Conservation (phyloP, 164 flowering plant species). For the Saururus chinensis region DNA sequence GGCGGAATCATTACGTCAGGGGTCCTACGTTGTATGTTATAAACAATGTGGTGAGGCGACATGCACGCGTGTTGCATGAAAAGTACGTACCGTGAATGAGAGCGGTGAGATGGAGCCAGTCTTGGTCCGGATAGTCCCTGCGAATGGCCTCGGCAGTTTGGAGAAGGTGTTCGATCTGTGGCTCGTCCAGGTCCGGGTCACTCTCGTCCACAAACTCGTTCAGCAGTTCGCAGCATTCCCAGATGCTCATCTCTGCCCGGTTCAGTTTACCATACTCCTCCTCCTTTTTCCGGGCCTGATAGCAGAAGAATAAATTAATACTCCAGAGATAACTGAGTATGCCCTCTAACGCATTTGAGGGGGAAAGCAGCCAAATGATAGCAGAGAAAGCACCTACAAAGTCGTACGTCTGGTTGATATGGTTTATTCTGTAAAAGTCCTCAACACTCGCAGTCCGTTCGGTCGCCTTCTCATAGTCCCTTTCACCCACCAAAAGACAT, state of each 20-base stretch:
- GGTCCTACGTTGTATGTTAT: too few relatives aligned
- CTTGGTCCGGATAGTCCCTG: conserved; percentile 34
- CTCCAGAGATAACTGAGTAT: too few relatives aligned
- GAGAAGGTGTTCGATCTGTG: conserved; percentile 34
- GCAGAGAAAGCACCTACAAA: conserved; percentile 14
- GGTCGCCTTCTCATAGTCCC: conserved; percentile 27
- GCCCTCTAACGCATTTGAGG: background rate
- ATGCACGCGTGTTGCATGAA: background rate
- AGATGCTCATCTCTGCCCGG: conserved; percentile 26
- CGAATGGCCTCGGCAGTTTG: conserved; percentile 35
- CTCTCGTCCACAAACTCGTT: conserved; percentile 33
- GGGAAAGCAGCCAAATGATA: background rate
- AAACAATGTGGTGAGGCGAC: background rate
- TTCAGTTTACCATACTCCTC: conserved; percentile 27
- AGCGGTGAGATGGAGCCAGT: conserved; percentile 38
- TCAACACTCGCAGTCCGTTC: conserved; percentile 18
- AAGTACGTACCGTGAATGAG: conserved; percentile 38
- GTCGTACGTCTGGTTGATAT: conserved; percentile 29
- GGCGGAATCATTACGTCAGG: too few relatives aligned
- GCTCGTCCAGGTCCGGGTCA: conserved; percentile 38
- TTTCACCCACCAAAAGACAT: background rate
- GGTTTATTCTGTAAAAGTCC: conserved; percentile 21
- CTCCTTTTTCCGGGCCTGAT: conserved; percentile 23
- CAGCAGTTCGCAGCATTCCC: conserved; percentile 40
- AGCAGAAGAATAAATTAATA: background rate